A percentile compares a stretch with the other conserved stretches of the same genome.
Conservation (phyloP, 192 early-diverging fungal species). For the Radiomyces spectabilis region DNA sequence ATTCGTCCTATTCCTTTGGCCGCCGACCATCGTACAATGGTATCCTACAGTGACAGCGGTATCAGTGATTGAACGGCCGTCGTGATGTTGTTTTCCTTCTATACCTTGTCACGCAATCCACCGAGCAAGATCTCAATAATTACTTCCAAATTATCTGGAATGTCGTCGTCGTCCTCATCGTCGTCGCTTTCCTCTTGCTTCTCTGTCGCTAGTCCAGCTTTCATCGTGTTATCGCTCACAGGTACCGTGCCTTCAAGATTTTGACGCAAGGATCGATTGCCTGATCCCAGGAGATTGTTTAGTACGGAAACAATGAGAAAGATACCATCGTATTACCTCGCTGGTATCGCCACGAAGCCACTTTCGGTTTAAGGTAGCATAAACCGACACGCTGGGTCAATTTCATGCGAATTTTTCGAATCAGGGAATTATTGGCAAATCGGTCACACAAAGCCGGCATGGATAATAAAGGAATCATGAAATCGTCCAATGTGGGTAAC, state of each 20-base stretch:
- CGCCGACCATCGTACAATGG: conserved; percentile 95
- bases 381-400: conserved; percentile 78
- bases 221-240: background rate
- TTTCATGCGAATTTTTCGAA: conserved; percentile 79
- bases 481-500: conserved; percentile 41
- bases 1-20: conserved; percentile 95
- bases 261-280: conserved; percentile 44
- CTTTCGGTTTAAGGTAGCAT: conserved; percentile 63
- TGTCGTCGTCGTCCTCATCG: conserved; percentile 55
- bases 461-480: conserved; percentile 29
- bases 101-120: conserved; percentile 72
- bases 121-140: conserved; percentile 80
- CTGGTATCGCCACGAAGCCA: conserved; percentile 64
- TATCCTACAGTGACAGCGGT: conserved; percentile 45
- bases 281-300: conserved; percentile 6
- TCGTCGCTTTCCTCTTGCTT: conserved; percentile 7
- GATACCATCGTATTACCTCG: conserved; percentile 35
- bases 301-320: background rate
- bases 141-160: conserved; percentile 77
- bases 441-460: conserved; percentile 38
- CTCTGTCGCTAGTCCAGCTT: background rate
- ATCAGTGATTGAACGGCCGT: background rate
- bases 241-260: conserved; percentile 32
- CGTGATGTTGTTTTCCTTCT: conserved; percentile 7
- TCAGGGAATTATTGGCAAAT: conserved; percentile 61